Base-by-base conservation (phyloP, 768 basidiomycete genomes). In the Rhizopogon vinicolor region DNA sequence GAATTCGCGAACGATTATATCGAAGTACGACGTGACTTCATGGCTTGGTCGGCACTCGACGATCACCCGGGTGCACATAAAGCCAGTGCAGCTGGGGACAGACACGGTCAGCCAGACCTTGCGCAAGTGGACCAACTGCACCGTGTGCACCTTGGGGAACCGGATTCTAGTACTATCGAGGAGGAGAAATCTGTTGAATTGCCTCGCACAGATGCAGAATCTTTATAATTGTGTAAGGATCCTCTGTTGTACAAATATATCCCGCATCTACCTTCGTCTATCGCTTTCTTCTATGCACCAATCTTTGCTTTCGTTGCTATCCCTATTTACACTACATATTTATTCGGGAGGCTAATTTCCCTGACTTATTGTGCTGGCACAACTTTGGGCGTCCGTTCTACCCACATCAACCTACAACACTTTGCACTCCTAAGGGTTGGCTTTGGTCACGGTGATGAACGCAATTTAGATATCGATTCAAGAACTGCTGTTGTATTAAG, bases 1-100 rank as follows among this genome's bases (percentile, higher is more conserved):
- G 85, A 87, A 62, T 87, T 86, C 55, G 85, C 85, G 13, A 81
- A 74, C 18, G 85, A 87, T 59, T 86, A 85, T 58, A 83, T 85
- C 55, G 83, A 90, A 65, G 76, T 87, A 18, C 83, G 84, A 44
- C 79, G 87, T 50, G 81, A 87, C 62, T 86, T 79, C 61, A 72
- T 75, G 16, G 83, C 86, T 61, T 82, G 78, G 72, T 78, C 46
- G 13, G 74, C 71, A 22, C 41, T 73, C 65, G 51, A 72, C 59
- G 44, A 61, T 39, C 22, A 8, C n/a, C 35, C 51, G 57, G 60
- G 37, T 33, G 52, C 57, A 14, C 51, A 37, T 12, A 56, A 5
- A 16, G 55, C 56, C 13, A 13, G 16, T 28, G 41, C 44, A 44
- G 70, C 71, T 37, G 75, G 74, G 25, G 74, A 77, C 61, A 66